Percentiles rank a stretch among this genome's conserved stretches.
Evolutionary conservation across 768 basidiomycete genomes (phyloP).

Genomic region (Tulasnella sp.): DNA sequence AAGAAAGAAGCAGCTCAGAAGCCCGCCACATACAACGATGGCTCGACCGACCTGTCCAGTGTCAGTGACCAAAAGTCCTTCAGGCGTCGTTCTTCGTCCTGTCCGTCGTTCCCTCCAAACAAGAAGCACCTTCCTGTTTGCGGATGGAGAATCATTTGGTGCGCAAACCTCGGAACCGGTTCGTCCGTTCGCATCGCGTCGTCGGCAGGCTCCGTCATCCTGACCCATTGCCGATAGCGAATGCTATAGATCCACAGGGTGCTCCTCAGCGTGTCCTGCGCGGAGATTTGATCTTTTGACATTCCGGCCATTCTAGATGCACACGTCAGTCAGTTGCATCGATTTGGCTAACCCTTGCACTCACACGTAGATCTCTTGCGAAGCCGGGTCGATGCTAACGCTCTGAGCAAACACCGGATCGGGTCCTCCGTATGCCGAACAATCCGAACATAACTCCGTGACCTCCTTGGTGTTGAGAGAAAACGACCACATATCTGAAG

Average conservation of each 20-base stretch:
- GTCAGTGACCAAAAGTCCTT: constrained; percentile 75
- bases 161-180: constrained; percentile 49
- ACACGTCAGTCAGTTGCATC: neutral
- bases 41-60: constrained; percentile 41
- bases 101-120: constrained; percentile 68
- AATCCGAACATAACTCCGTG: constrained; percentile 52
- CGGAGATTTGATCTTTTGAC: neutral
- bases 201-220: neutral
- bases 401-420: constrained; percentile 64
- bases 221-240: neutral
- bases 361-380: constrained; percentile 65
- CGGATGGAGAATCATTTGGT: constrained; percentile 65
- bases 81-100: constrained; percentile 31
- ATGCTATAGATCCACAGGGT: constrained; percentile 13
- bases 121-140: constrained; percentile 45
- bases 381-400: constrained; percentile 50
- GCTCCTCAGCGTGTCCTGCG: neutral
- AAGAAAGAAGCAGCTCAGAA: no score
- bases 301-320: neutral
- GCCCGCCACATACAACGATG: neutral
- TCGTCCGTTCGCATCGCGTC: neutral
- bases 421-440: constrained; percentile 50
- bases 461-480: constrained; percentile 26
- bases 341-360: constrained; percentile 19
- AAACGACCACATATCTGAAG: constrained; percentile 68